phyloP scores from a whole-genome alignment of 768 basidiomycete genomes.

The Cytidiella melzeri region DNA sequence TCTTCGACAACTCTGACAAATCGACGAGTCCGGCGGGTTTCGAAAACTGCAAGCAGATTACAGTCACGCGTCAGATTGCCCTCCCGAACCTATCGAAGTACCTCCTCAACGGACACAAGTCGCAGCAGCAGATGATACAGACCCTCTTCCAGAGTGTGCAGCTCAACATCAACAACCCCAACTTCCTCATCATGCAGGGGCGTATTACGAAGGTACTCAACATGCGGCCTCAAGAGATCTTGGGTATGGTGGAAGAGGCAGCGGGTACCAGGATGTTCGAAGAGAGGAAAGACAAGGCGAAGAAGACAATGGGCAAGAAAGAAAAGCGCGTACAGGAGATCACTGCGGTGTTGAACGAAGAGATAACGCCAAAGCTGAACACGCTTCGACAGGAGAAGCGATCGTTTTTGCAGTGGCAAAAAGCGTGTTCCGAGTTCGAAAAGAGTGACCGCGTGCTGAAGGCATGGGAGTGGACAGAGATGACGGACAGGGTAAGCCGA shows the following conservation, averaged over 20 bases:
- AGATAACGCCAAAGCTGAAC: conserved; percentile 92
- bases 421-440: conserved; percentile 82
- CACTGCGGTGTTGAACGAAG: conserved; percentile 70
- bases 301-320: conserved; percentile 95
- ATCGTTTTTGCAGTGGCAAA: conserved; percentile 85
- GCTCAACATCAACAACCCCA: conserved; percentile 99
- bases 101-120: conserved; percentile 92
- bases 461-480: conserved; percentile 85
- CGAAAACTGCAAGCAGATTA: conserved; percentile 80
- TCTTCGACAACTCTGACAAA: conserved; percentile 95
- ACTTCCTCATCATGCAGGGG: conserved; percentile 99
- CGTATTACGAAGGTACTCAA: conserved; percentile 98
- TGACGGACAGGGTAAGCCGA: conserved; percentile 40
- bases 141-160: conserved; percentile 94
- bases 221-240: conserved; percentile 96
- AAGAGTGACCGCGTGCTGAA: conserved; percentile 72
- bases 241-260: conserved; percentile 98
- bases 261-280: conserved; percentile 99
- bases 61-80: conserved; percentile 94
- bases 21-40: conserved; percentile 78
- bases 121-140: conserved; percentile 79
- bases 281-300: conserved; percentile 94
- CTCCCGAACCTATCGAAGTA: conserved; percentile 94
- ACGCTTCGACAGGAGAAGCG: conserved; percentile 87
- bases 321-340: conserved; percentile 94